A percentile compares a stretch with the other conserved stretches of the same genome.
Conservation (phyloP, 2,329 filamentous ascomycete genomes). For the Periconia macrospinosa region DNA sequence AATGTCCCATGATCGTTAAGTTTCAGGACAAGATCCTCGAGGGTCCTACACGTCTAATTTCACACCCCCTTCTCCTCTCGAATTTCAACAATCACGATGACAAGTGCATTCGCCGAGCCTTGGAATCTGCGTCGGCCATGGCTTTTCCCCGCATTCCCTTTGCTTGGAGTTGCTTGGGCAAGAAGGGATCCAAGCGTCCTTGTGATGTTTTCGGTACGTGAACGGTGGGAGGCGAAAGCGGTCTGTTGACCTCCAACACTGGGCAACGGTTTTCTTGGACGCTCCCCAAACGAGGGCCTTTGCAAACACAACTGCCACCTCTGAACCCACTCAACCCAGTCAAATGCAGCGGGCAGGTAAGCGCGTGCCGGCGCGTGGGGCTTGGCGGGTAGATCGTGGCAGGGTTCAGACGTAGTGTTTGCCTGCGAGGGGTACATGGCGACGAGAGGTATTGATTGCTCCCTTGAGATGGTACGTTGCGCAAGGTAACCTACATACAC, state of each 20-base stretch:
- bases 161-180: neutral
- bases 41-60: neutral
- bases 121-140: neutral
- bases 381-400: slow-evolving; percentile 14
- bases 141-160: neutral
- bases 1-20: neutral
- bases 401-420: slow-evolving; percentile 3
- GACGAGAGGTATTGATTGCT: slow-evolving; percentile 2
- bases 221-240: too few relatives aligned
- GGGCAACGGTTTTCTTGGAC: too few relatives aligned
- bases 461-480: slow-evolving; percentile 11
- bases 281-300: neutral
- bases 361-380: neutral
- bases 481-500: slow-evolving; percentile 13
- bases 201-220: neutral
- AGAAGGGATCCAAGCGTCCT: neutral
- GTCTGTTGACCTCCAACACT: too few relatives aligned
- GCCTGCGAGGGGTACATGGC: neutral
- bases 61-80: too few relatives aligned
- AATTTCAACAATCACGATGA: neutral
- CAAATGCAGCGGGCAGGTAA: neutral
- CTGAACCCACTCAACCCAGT: too few relatives aligned
- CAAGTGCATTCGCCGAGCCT: neutral
- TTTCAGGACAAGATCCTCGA: neutral
- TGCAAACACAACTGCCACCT: neutral